Evolutionary conservation across 1,284 basidiomycete species (phyloP), one percentile per base, ranked within the genome.

Genomic region (Crocinoboletus sp.): DNA sequence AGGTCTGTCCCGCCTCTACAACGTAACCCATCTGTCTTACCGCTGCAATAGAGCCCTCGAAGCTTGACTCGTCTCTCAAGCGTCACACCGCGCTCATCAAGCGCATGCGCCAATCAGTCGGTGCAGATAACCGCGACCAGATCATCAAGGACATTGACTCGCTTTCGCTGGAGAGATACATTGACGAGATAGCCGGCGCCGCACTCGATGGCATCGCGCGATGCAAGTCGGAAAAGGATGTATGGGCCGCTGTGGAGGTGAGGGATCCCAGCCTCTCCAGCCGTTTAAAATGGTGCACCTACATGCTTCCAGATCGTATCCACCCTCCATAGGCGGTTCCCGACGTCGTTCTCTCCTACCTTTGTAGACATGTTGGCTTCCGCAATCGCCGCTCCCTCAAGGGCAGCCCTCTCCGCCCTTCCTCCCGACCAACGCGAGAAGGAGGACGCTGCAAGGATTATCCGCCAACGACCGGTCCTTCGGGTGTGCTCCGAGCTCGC

Each of bases 71-170:
- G 3, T 96, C 94, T 28, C 69, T 98, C 47, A 97, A 93, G 69
- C 84, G 90, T 17, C 93, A 98, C 65, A 96, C 92, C 1, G 89
- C 91, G 1, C 77, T 95, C 51, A 89, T 96, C 53, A 97, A 94
- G 66, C 82, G 89, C 28, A 84, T 95, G 58, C 78, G 84, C 29
- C 88, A 83, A 60, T 89, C 87, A 25, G 72, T 94, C 57, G 84
- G 86, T 38, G 61, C 73, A 23, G 90, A 92, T 52, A 83, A 89
- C 60, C 80, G 80, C 41, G 89, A 93, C 53, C 83, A 88, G 56
- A 80, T 96, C 48, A 70, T 94, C 59, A 95, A 94, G 67, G 96
- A 99, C 59, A 82, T 96, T 51, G 84, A 90, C 49, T 76, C 83
- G 0, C 76, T 99, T 36, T 86, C 91, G 4, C 74, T 99, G 38